Evolutionary conservation across 257 asterid genomes (phyloP), one percentile per base, ranked within the genome.

Genomic region (Fraxinus quadrangulata): DNA sequence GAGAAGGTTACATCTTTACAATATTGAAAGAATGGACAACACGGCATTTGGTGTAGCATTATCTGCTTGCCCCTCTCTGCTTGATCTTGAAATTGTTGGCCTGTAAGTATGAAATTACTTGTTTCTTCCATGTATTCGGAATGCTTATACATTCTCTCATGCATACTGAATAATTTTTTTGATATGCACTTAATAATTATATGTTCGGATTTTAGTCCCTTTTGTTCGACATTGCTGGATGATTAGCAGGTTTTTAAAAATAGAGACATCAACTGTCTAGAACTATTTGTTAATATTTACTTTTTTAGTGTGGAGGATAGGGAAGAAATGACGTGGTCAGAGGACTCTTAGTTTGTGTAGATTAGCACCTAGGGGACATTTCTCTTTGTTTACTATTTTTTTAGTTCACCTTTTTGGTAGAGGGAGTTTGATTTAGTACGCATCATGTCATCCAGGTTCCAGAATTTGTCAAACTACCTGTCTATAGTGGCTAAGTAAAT

Each of bases 11-110:
- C 92, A 92, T 81, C 98, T 94, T 71, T 90, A 88, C 81, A 89
- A 92, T 83, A 92, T 92, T 61, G 96, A 94, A 83, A 88, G 94
- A 70, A 78, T 92, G 88, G 97, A 90, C 81, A 87, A 86, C 73
- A 45, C 84, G 37, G 88, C 97, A 66, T 85, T 94, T 73, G 86
- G 87, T 59, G 84, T 85, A 69, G 98, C 97, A 78, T 70, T 94
- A 84, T 82, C 90, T 74, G 90, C 93, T 56, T 94, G 98, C 56
- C 90, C 97, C 54, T 82, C 89, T 71, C 77, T 94, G 81, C 86
- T 77, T 73, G 98, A 90, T 86, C 88, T 94, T 33, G 97, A 84
- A 85, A 87, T 94, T 78, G 91, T 91, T 83, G 97, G 97, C 87
- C 93, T 92, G 98, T 94, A 88, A 94, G 98, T 90, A 45, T 80